Percentiles rank a stretch among this genome's conserved stretches.
Evolutionary conservation across 1,139 yeast genomes (phyloP).

Genomic region (Candida neerlandica): DNA sequence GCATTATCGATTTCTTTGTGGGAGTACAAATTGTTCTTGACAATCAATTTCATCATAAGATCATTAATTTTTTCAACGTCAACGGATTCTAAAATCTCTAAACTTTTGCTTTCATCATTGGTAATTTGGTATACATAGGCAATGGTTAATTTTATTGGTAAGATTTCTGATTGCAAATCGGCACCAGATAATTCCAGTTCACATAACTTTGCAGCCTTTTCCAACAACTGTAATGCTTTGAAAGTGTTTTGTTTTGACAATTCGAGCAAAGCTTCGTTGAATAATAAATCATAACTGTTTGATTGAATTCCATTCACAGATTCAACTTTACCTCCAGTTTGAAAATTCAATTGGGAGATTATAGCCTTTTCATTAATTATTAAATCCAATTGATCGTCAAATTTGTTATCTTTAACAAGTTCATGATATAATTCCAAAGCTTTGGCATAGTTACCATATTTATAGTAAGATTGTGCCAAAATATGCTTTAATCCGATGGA

Average conservation of each 20-base stretch:
- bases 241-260: constrained; percentile 47
- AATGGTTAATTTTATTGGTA: constrained; percentile 69
- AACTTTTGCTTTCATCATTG: constrained; percentile 48
- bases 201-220: constrained; percentile 52
- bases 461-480: constrained; percentile 81
- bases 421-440: constrained; percentile 59
- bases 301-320: constrained; percentile 11
- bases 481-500: constrained; percentile 63
- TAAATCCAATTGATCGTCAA: constrained; percentile 55
- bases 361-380: constrained; percentile 72
- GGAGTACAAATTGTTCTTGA: constrained; percentile 38
- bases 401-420: constrained; percentile 44
- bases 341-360: constrained; percentile 51
- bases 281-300: constrained; percentile 44
- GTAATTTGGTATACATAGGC: constrained; percentile 62
- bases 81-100: constrained; percentile 32
- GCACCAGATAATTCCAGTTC: constrained; percentile 36
- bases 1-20: constrained; percentile 26
- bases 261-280: constrained; percentile 67
- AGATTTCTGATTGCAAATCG: constrained; percentile 49
- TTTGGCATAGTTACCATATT: constrained; percentile 57
- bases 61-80: constrained; percentile 29
- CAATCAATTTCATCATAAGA: constrained; percentile 32
- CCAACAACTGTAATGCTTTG: constrained; percentile 49
- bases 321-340: constrained; percentile 10